These are phyloP conservation scores for Solanum ossicruentum DNA, from an alignment of 257 asterid genomes.

Conservation along the genomic window DNA sequence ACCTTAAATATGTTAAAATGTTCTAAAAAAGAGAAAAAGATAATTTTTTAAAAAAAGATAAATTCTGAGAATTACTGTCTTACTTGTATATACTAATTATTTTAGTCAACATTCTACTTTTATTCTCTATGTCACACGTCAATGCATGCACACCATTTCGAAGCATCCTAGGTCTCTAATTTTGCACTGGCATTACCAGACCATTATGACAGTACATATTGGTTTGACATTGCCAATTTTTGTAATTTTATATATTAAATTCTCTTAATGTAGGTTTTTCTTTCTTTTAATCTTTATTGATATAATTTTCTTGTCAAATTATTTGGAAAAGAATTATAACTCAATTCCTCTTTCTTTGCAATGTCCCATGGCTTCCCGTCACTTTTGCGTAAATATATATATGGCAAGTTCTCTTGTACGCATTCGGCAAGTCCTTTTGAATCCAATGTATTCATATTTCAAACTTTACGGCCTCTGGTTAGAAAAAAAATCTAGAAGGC, in stretches of 20 bases:
- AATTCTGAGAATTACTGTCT: no score
- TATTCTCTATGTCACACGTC: no score
- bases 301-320: background rate
- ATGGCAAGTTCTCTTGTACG: background rate
- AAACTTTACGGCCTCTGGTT: background rate
- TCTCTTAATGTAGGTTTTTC: no score
- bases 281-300: no score
- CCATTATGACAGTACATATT: background rate
- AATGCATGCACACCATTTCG: background rate
- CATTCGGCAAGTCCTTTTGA: background rate
- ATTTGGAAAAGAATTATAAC: background rate
- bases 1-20: no score
- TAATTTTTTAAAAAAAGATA: no score
- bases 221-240: no score
- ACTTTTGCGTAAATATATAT: background rate
- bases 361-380: background rate
- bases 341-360: background rate
- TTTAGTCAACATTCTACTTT: no score
- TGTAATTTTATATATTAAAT: no score
- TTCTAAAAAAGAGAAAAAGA: no score
- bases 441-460: no score
- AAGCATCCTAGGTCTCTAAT: background rate
- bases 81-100: no score
- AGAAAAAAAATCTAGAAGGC: background rate
- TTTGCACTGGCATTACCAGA: background rate